Evolutionary conservation across 2,329 filamentous ascomycete genomes (phyloP), one percentile per base, ranked within the genome.

Genomic region (Cladosporium cucumerinum): DNA sequence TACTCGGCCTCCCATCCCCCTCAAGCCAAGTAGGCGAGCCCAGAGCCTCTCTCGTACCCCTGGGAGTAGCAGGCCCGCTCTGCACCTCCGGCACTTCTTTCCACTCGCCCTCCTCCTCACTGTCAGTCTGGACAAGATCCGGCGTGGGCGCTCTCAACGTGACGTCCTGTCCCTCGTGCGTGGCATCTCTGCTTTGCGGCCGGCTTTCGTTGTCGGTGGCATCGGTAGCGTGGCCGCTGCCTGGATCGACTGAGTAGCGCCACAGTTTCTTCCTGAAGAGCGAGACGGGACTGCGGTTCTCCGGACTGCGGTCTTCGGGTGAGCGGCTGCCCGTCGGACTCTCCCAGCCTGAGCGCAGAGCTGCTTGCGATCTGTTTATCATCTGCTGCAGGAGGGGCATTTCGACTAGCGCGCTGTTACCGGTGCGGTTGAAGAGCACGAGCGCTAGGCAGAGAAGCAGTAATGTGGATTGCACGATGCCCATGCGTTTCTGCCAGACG

Each of bases 401-500:
- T 51, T 82, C 80, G 0, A 78, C 67, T 10, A 74, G 72, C 5
- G 74, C 72, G 32, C 66, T 72, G 49, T 66, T 69, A 16, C 67
- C 65, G 54, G 69, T 66, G n/a, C 79, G 69, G 4, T 78, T 80
- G 75, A 98, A 97, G 43, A 98, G 88, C 25, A 97, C 91, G 1
- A 99, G 84, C 0, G 91, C 88, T 11, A 99, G 86, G 71, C 93
- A 97, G 54, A 94, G 87, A 0, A 98, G 85, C 6, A 98, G 85
- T 10, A 99, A 84, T 5, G 96, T 86, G 54, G 91, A 93, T 77
- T 98, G 95, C 36, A 97, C 86, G 65, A 98, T 95, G 5, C 91
- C 91, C 87, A 98, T 96, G 66, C 94, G 86, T 78, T 97, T 97
- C 78, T 88, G 86, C 75, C 86, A 88, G 1, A 89, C 83, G 2